Percentiles rank a stretch among this genome's conserved stretches.
Conservation (phyloP, 306 rosid genomes). For the Trifolium dubium region DNA sequence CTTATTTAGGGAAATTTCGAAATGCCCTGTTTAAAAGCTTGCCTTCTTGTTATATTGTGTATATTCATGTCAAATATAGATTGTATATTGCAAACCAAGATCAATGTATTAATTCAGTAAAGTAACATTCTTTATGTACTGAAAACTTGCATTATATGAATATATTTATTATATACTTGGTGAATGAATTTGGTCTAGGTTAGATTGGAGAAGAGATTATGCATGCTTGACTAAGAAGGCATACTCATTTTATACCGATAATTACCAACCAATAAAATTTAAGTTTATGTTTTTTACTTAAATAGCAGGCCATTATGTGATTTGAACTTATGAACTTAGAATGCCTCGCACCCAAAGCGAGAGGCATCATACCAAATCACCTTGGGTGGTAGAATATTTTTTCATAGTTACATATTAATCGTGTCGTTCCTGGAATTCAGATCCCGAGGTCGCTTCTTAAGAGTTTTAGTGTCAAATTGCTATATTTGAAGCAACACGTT, state of each 20-base stretch:
- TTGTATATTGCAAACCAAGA: slow-evolving; percentile 15
- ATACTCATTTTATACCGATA: neutral
- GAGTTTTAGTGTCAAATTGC: too few species aligned
- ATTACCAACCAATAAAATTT: neutral
- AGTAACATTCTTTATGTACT: slow-evolving; percentile 1
- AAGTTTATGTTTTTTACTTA: neutral
- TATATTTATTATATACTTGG: slow-evolving; percentile 5
- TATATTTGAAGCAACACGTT: too few species aligned
- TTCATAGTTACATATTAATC: neutral
- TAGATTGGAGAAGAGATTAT: neutral
- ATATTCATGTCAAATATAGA: neutral
- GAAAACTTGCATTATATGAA: neutral
- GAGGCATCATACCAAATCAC: slow-evolving; percentile 37
- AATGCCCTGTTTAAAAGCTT: slow-evolving; percentile 1
- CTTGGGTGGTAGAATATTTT: neutral
- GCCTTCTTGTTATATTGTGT: neutral
- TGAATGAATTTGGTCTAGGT: slow-evolving; percentile 14
- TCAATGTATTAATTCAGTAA: slow-evolving; percentile 2
- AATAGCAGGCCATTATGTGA: slow-evolving; percentile 51
- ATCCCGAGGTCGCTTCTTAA: too few species aligned
- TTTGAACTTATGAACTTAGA: slow-evolving; percentile 59
- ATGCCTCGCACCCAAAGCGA: slow-evolving; percentile 56
- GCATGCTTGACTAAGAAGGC: neutral
- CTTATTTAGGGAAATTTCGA: neutral
- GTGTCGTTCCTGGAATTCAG: too few species aligned